phyloP scores from a whole-genome alignment of 2,329 filamentous ascomycete species.

The Didymella lethalis region DNA sequence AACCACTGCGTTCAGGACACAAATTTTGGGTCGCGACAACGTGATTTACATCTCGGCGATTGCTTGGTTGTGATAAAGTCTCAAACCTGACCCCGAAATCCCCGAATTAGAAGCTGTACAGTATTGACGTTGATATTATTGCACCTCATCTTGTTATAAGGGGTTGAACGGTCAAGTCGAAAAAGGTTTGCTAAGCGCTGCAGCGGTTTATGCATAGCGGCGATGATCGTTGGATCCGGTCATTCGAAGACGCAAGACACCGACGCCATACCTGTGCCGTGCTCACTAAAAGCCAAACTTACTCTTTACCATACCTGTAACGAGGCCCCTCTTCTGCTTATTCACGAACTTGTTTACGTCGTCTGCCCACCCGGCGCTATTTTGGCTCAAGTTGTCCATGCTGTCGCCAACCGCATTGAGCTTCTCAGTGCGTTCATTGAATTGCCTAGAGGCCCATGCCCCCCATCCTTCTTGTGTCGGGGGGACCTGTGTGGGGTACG shows the following conservation, averaged over 20 bases:
- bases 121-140: background rate
- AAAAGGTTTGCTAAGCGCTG: background rate
- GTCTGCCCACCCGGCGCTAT: constrained; percentile 82
- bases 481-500: constrained; percentile 28
- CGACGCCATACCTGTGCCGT: constrained; percentile 2
- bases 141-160: background rate
- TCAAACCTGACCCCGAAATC: background rate
- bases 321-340: constrained; percentile 85
- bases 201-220: constrained; percentile 2
- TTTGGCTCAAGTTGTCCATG: constrained; percentile 82
- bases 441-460: constrained; percentile 83
- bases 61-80: background rate
- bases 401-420: constrained; percentile 82
- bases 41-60: constrained; percentile 7
- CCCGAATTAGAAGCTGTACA: background rate
- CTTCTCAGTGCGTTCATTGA: constrained; percentile 91
- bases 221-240: background rate
- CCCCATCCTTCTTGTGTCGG: constrained; percentile 63
- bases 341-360: constrained; percentile 87
- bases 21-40: background rate
- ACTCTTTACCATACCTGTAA: constrained; percentile 66
- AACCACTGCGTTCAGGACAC: background rate
- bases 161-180: background rate
- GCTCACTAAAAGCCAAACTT: constrained; percentile 44
- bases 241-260: background rate